Evolutionary conservation across 306 rosid genomes (phyloP), one percentile per base, ranked within the genome.

Genomic region (Lathyrus aphaca): DNA sequence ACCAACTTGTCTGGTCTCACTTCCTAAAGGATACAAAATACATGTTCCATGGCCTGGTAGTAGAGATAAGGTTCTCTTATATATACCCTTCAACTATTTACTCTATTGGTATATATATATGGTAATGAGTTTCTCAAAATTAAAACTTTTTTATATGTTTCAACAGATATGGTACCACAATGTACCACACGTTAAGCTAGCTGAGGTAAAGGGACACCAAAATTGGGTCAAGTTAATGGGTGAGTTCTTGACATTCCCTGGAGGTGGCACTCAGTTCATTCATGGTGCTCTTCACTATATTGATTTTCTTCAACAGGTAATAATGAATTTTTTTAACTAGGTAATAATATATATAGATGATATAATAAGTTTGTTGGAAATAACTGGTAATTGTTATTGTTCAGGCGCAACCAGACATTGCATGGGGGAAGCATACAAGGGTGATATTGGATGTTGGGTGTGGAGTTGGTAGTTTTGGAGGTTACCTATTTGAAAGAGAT

Each of bases 241-340:
- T 14, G 98, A 94, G 70, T 88, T 86, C 81, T 82, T 88, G 79
- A 88, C 95, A 8, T 94, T 94, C 64, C 98, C 98, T 0, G 98
- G 98, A 16, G 98, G 98, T 59, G 98, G 97, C 68, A 88, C 98
- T 30, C 98, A 94, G 61, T 94, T 94, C 80, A 85, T 90, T 61
- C 90, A 88, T 54, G 98, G 98, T 51, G 97, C 98, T 63, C 88
- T 90, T n/a, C 91, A 87, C 62, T 94, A 94, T 83, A 94, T 90
- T 56, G 97, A 90, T 73, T 90, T 86, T 79, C 48, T 88, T 62
- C 86, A 90, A 84, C 50, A 82, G 93, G 97, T 92, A 71, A 37
- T 75, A 2, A 23, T 43, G 25, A 44, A 2, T 8, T 68, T 68
- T 76, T 25, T 19, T 14, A 42, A 39, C 42, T 4, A 14, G 21